phyloP scores from a whole-genome alignment of 2,329 filamentous ascomycete genomes.

The Cladophialophora carrionii region DNA sequence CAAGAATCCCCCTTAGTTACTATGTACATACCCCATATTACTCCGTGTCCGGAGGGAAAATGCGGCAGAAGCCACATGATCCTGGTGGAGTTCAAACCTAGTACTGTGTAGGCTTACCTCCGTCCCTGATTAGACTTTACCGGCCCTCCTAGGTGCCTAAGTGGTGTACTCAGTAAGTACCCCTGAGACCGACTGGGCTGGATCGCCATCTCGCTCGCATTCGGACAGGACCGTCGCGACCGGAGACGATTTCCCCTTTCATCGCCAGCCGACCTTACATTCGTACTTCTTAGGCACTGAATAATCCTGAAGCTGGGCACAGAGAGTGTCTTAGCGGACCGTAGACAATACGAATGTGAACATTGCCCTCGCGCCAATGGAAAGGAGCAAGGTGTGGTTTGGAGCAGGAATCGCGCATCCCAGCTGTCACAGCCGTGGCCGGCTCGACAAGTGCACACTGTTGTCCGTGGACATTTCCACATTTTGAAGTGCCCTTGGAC shows the following conservation, averaged over 20 bases:
- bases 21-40: not conserved
- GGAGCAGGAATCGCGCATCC: not conserved
- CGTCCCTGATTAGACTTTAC: not conserved
- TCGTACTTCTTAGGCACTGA: not conserved
- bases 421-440: not conserved
- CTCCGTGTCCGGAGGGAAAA: not conserved
- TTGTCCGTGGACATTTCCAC: constrained; percentile 25
- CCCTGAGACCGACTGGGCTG: not conserved
- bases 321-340: not conserved
- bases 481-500: constrained; percentile 33
- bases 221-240: not conserved
- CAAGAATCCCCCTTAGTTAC: not conserved
- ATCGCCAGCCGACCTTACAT: not conserved
- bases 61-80: not conserved
- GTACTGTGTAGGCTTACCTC: too few relatives aligned
- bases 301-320: not conserved
- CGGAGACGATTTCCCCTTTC: not conserved
- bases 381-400: not conserved
- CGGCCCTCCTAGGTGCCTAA: not conserved
- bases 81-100: not conserved
- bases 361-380: not conserved
- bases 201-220: not conserved
- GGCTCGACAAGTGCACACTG: constrained; percentile 14
- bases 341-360: not conserved
- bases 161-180: too few relatives aligned